Conservation (phyloP, 225 moss, liverwort and hornwort genomes). For the Rhytidiadelphus loreus region DNA sequence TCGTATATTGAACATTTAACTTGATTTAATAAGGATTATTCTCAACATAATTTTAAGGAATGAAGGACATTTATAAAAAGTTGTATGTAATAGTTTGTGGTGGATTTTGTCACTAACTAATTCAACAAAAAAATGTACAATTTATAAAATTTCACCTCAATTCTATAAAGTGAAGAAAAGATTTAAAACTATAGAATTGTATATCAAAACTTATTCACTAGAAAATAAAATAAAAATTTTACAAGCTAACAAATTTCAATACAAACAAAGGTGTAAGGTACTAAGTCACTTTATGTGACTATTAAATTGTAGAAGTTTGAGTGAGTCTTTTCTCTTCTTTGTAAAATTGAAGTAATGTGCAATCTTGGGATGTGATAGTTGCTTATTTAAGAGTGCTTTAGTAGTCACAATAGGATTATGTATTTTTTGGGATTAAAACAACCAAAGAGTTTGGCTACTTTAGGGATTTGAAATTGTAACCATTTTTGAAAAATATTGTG, state of each 20-base stretch:
- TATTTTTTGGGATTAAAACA: neutral
- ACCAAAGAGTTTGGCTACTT: neutral
- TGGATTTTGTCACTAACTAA: neutral
- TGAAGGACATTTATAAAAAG: neutral
- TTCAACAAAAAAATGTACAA: too few relatives aligned
- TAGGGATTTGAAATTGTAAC: neutral
- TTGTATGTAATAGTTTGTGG: neutral
- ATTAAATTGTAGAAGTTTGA: neutral
- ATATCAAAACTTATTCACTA: too few relatives aligned
- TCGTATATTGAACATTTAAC: too few relatives aligned
- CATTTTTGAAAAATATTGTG: neutral
- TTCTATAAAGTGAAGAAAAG: too few relatives aligned
- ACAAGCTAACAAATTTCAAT: too few relatives aligned
- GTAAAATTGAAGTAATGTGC: neutral
- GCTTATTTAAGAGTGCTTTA: neutral
- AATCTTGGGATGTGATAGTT: neutral
- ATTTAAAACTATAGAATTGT: too few relatives aligned
- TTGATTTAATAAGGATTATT: neutral
- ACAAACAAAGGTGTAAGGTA: too few relatives aligned
- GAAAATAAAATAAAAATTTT: too few relatives aligned
- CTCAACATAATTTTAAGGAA: neutral
- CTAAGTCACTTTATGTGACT: neutral
- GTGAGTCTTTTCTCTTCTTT: neutral
- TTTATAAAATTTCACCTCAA: too few relatives aligned
- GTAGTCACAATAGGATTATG: neutral